Base-by-base conservation (phyloP, 495 filamentous ascomycete genomes). In the Haplographium delicatum region DNA sequence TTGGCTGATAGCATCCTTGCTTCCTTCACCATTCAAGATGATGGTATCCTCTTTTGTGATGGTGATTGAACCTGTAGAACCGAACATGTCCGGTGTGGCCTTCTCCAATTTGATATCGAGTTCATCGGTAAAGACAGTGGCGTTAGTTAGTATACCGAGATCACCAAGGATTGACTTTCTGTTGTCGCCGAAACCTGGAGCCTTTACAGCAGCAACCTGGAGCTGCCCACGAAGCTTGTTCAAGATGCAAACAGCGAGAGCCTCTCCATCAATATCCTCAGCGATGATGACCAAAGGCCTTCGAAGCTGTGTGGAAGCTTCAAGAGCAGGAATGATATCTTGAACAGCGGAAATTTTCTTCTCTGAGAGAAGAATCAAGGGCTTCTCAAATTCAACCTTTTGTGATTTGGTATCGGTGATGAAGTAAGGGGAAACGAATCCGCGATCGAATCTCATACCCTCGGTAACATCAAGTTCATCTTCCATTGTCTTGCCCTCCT, bases 31-130 rank as follows among this genome's bases (percentile, higher is more conserved):
- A 71, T 98, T 98, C 51, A 98, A 82, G 66, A 98, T 83, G 71
- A 98, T 96, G 63, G 93, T 98, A 71, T 98, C 93, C 72, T 98
- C 93, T 81, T 98, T 98, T 62, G 94, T 98, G 73, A 98, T 97
- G 66, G 93, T 96, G 78, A 98, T 96, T 51, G 91, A 88, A 57
- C 93, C 93, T 56, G 91, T 96, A 41, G 91, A 91, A 54, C 93
- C 93, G 62, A 98, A 89, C 83, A 95, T 89, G 56, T 98, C 93
- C 46, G 83, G 74, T 37, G 89, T 98, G 56, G 86, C 83, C 83
- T 96, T 97, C 73, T 98, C 93, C 34, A 97, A 86, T 80, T 98
- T 98, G 68, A 96, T 80, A 61, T 96, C 94, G 49, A 97, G 85
- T 80, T 98, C 93, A 62, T 96, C 91, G 47, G 84, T 91, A 80